Base-by-base conservation (phyloP, 169 alveolate species). In the Plasmodium fragile region DNA sequence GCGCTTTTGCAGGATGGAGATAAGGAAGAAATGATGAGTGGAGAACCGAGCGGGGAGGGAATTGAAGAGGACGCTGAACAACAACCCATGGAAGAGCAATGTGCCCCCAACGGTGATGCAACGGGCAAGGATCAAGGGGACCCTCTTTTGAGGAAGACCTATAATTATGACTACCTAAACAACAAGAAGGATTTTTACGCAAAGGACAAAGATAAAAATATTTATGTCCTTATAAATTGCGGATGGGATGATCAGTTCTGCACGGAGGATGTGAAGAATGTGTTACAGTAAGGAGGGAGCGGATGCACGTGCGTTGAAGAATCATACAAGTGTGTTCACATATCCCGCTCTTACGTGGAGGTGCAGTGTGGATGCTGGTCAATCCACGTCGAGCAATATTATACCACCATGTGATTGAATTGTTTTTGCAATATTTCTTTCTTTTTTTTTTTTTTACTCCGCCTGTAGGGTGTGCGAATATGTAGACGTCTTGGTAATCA, bases 241-340 rank as follows among this genome's bases (percentile, higher is more conserved):
- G 94, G 94, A 32, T 91, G 94, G 94, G 94, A 91, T 55, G 94
- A 91, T 70, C 82, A 91, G 25, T 91, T 91, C 59, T 49, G 92
- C 43, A 16, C 55, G 22, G 65, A 80, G 8, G 94, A 91, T 28
- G 59, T 91, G 18, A 69, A 79, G 55, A 91, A 91, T 59, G 70
- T 91, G 16, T 25, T 79, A 55, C 81, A 84, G 94, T 91, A 91
- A 77, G 70, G 45, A 52, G 41, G 59, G 77, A 71, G 7, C 49
- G 13, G 59, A 70, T 41, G 32, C 45, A 16, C 59, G 28, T 32
- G 5, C 34, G 22, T 32, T 25, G 28, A 82, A 8, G 13, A 70
- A 70, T 70, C 18, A 7, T 34, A 65, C 49, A 82, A 28, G 13
- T 59, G 13, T 59, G 43, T 65, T 65, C 65, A 59, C 73, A n/a